Evolutionary conservation across 192 early-diverging fungal genomes (phyloP), one percentile per base, ranked within the genome.

Genomic region (Coemansia pectinata): DNA sequence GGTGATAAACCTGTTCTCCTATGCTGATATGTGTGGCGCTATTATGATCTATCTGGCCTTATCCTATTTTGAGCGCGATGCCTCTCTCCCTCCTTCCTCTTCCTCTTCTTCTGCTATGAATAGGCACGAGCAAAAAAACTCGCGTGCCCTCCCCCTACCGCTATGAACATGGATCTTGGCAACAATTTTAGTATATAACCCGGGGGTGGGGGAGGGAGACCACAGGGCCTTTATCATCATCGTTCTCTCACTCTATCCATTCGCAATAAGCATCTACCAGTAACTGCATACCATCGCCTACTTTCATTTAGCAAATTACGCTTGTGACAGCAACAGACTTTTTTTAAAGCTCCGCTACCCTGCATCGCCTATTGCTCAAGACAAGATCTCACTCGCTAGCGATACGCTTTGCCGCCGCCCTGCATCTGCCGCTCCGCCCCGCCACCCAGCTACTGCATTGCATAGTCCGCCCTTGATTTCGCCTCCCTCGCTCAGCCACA

Each of bases 11-110:
- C 52, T 29, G 52, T 55, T 55, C 52, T 55, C 52, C 52, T 55
- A 29, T 60, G 58, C 58, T 9, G 58, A 60, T 60, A 60, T 60
- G 58, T 59, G 57, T 60, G 58, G 58, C 58, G 58, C 58, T 60
- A 36, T 60, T 60, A 60, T 60, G 58, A 60, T 60, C 58, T 19
- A 19, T 33, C 58, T 36, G 58, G 58, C 29, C 52, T 55, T 55
- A 60, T 60, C 34, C 58, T 60, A 60, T 60, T 60, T 60, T 60
- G 31, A 60, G 58, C 27, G 27, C n/a, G 36, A 34, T 33, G 58
- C 31, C 29, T n/a, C 15, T 33, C 15, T 34, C 58, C 34, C 29
- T 36, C 34, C 5, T 58, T n/a, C 17, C 17, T 52, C 48, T 21
- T 58, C 15, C 34, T 4, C 58, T 60, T 19, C 55, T 29, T 59